These are phyloP conservation scores for Entomortierella parvispora DNA, from an alignment of 192 early-diverging fungal genomes.

Conservation along the genomic window DNA sequence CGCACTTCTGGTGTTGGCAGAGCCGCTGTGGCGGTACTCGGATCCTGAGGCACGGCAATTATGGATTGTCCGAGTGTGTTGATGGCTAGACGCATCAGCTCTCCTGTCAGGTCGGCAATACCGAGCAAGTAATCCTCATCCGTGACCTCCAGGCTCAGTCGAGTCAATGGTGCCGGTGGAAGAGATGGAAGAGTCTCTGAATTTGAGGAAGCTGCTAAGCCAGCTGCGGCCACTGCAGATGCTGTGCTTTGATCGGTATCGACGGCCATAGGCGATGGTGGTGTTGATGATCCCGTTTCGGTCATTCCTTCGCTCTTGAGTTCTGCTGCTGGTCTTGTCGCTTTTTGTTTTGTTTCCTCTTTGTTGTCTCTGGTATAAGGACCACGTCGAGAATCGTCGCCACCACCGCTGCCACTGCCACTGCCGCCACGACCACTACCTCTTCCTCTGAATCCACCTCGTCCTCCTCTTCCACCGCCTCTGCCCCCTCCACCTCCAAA, in stretches of 20 bases:
- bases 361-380: slow-evolving; percentile 27
- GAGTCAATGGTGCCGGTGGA: not conserved
- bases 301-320: no score
- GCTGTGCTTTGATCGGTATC: not conserved
- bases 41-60: slow-evolving; percentile 2
- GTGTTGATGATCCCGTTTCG: not conserved
- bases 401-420: not conserved
- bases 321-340: not conserved
- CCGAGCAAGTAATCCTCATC: slow-evolving; percentile 66
- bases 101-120: slow-evolving; percentile 69
- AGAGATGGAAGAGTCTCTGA: not conserved
- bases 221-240: not conserved
- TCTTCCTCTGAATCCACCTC: slow-evolving; percentile 10
- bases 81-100: slow-evolving; percentile 68
- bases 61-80: slow-evolving; percentile 55
- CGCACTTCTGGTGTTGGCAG: slow-evolving; percentile 29
- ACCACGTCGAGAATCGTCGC: slow-evolving; percentile 19
- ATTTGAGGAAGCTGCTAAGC: not conserved
- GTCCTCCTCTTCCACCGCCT: slow-evolving; percentile 7
- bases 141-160: slow-evolving; percentile 38
- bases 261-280: not conserved
- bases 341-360: not conserved
- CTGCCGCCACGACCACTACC: not conserved
- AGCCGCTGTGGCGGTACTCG: not conserved
- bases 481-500: slow-evolving; percentile 7